Conservation (phyloP, 2,329 filamentous ascomycete genomes). For the Elsinoe fawcettii region DNA sequence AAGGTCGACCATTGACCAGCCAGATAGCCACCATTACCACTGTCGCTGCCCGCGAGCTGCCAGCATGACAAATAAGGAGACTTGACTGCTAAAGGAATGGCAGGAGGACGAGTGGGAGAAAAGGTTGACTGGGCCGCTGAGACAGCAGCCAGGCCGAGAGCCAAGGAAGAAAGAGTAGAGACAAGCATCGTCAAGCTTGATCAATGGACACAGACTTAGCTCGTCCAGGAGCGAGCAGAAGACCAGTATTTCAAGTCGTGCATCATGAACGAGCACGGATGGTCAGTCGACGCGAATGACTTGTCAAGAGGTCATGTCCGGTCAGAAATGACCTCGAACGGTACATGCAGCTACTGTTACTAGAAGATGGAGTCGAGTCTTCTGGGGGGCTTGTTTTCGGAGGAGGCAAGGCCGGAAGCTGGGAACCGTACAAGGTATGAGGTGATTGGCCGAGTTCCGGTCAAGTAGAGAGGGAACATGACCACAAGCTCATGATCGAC, state of each 20-base stretch:
- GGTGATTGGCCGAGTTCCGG: background rate
- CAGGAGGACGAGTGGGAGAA: slow-evolving; percentile 56
- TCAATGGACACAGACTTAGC: background rate
- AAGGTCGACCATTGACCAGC: slow-evolving; percentile 62
- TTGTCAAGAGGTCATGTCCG: background rate
- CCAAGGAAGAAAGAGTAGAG: slow-evolving; percentile 14
- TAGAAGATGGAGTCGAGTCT: background rate
- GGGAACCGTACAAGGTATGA: background rate
- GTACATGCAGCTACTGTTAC: background rate
- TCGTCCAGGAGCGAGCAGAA: background rate
- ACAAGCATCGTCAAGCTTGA: background rate
- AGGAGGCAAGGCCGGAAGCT: background rate
- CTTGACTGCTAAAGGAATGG: slow-evolving; percentile 64
- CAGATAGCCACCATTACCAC: slow-evolving; percentile 57
- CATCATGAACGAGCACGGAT: background rate
- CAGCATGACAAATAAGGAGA: slow-evolving; percentile 69
- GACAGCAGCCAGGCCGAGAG: background rate
- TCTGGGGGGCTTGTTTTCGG: slow-evolving; percentile 1
- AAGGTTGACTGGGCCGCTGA: slow-evolving; percentile 45
- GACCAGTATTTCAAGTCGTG: background rate
- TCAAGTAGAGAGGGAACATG: background rate
- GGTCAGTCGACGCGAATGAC: background rate
- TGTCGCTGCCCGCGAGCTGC: slow-evolving; percentile 53
- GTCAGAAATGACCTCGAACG: background rate
- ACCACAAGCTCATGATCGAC: slow-evolving; percentile 1